Percentiles rank a stretch among this genome's conserved stretches.
Evolutionary conservation across 2,329 filamentous ascomycete species (phyloP).

Genomic region (Fusarium albosuccineum): DNA sequence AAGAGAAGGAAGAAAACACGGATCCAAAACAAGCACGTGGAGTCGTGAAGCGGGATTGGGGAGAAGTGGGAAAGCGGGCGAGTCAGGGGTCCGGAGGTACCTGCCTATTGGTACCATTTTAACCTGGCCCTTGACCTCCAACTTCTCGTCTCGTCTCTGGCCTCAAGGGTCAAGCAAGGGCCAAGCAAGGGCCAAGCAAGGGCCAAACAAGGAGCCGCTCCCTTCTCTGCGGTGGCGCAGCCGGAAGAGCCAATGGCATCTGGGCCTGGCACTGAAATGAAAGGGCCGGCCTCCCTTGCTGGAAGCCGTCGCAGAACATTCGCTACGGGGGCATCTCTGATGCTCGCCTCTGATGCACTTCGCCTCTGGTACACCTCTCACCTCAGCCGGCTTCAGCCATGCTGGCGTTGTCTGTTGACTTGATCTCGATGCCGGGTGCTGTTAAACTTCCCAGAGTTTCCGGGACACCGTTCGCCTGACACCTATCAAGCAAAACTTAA

Average conservation of each 20-base stretch:
- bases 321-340: slow-evolving; percentile 2
- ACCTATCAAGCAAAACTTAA: slow-evolving; percentile 6
- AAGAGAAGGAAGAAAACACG: slow-evolving; percentile 41
- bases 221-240: slow-evolving; percentile 25
- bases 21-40: slow-evolving; percentile 48
- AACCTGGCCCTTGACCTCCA: slow-evolving; percentile 11
- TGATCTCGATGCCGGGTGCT: background rate
- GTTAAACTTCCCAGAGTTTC: background rate
- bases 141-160: slow-evolving; percentile 12
- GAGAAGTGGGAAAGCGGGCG: slow-evolving; percentile 23
- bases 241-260: slow-evolving; percentile 25
- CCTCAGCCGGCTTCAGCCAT: background rate
- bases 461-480: background rate
- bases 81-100: slow-evolving; percentile 34
- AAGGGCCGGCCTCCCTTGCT: slow-evolving; percentile 40
- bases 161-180: slow-evolving; percentile 13
- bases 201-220: background rate
- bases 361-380: background rate
- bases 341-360: slow-evolving; percentile 2
- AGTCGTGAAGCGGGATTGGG: slow-evolving; percentile 37
- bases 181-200: slow-evolving; percentile 1
- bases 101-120: slow-evolving; percentile 29
- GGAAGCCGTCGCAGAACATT: slow-evolving; percentile 28
- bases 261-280: slow-evolving; percentile 39
- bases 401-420: background rate